phyloP scores from a whole-genome alignment of 1,284 basidiomycete genomes.

The Malassezia arunalokei region DNA sequence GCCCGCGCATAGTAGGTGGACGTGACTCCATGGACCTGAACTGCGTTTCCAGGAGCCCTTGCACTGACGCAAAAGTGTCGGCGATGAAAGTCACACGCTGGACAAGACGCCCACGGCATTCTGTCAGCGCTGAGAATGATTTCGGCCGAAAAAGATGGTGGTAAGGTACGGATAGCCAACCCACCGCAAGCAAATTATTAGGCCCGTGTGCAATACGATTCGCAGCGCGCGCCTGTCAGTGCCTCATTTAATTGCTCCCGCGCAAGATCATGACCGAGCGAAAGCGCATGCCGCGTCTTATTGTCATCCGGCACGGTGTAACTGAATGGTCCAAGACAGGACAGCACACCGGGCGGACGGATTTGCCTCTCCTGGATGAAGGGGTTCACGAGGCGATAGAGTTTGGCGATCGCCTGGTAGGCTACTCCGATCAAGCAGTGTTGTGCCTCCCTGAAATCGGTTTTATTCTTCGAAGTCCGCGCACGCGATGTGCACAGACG shows the following conservation, averaged over 20 bases:
- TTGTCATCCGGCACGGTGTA: constrained; percentile 41
- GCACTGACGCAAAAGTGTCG: no score
- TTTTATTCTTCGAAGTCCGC: constrained; percentile 25
- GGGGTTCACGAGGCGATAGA: constrained; percentile 33
- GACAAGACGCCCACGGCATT: no score
- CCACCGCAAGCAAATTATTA: no score
- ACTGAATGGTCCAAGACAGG: constrained; percentile 44
- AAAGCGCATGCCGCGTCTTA: constrained; percentile 34
- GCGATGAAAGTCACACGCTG: no score
- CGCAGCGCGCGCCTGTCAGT: no score
- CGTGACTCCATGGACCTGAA: constrained; percentile 7
- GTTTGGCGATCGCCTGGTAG: constrained; percentile 33
- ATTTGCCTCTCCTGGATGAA: constrained; percentile 35
- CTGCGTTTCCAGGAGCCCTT: no score
- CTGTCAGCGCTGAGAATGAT: no score
- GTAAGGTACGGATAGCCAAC: no score
- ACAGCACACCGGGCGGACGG: constrained; percentile 40
- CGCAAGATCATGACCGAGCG: background rate
- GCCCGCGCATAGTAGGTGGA: constrained; percentile 11
- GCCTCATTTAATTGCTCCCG: background rate
- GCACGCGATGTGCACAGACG: constrained; percentile 29
- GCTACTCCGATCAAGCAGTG: constrained; percentile 24
- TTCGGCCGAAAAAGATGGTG: no score
- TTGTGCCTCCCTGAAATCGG: constrained; percentile 33
- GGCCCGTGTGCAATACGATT: no score